Base-by-base conservation (phyloP, 2,329 filamentous ascomycete genomes). In the Fusarium illudens region DNA sequence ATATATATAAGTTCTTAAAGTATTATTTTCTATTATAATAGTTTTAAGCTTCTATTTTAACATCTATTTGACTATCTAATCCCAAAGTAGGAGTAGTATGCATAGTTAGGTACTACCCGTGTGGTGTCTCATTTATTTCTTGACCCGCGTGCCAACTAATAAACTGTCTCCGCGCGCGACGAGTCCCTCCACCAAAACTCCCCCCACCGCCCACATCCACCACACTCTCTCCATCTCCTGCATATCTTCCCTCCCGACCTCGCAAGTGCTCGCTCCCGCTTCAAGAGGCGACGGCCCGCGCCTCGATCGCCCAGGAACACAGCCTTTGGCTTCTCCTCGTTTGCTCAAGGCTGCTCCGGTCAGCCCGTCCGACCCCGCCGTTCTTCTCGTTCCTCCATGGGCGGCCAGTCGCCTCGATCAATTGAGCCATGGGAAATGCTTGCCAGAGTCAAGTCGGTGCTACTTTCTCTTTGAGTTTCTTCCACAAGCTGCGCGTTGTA, bases 351-450 rank as follows among this genome's bases (percentile, higher is more conserved):
- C 69, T 70, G 71, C 60, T 65, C 55, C 63, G 64, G 64, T 66
- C 62, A 69, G 68, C 71, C 56, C 36, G 50, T 44, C 62, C 56
- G 57, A 58, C 59, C 64, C 64, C 60, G 65, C 72, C 64, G 65
- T 59, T 62, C 60, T 33, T 64, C 59, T 66, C 52, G 37, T 66
- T 74, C 68, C 75, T 79, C 77, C 77, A 84, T 84, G 81, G 79
- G 80, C 78, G 78, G 76, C 75, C 73, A 61, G 73, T 76, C 78
- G 78, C 77, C 78, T 75, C 75, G 69, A 75, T 77, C 75, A 76
- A 79, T 81, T 79, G 78, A 83, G 79, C 78, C 79, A 84, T 84
- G 83, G 83, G 81, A 80, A 77, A 80, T 76, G 78, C 75, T 77
- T 77, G 76, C 75, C 73, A 79, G 76, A 78, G 75, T 76, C 77